phyloP scores from a whole-genome alignment of 2,329 filamentous ascomycete genomes.

The Xylariaceae sp. region DNA sequence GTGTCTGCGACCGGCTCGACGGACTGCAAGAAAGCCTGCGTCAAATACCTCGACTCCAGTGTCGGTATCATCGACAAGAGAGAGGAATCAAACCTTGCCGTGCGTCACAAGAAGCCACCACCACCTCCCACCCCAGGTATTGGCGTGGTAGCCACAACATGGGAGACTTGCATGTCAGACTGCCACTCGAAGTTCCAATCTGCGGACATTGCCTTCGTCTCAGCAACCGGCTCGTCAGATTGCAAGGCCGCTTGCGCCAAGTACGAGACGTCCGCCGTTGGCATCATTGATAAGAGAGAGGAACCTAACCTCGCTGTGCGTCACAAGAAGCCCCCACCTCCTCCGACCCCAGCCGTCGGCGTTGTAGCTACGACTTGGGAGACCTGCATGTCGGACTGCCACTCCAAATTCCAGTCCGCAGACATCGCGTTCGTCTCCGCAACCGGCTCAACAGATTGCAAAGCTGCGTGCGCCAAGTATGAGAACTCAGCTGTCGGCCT shows the following conservation, averaged over 20 bases:
- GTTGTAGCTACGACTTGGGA: not conserved
- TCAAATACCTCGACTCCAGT: not conserved
- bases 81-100: not conserved
- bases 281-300: constrained; percentile 8
- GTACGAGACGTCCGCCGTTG: not conserved
- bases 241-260: constrained; percentile 1
- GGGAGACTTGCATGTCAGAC: constrained; percentile 1
- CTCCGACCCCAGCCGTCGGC: not conserved
- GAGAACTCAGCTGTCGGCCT: not conserved
- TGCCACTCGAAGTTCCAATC: constrained; percentile 2
- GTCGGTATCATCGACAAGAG: constrained; percentile 7
- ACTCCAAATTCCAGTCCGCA: not conserved
- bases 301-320: not conserved
- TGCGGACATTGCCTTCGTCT: not conserved
- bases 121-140: not conserved
- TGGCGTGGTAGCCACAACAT: not conserved
- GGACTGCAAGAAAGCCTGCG: constrained; percentile 1
- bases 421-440: constrained; percentile 2
- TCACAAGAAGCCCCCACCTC: not conserved
- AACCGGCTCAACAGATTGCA: constrained; percentile 6
- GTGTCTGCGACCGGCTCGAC: not conserved
- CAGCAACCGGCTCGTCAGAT: not conserved
- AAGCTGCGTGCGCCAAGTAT: not conserved
- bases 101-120: not conserved
- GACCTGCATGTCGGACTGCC: constrained; percentile 8